These are phyloP conservation scores for Tetracentron sinense DNA, from an alignment of 164 flowering plant species.

Conservation along the genomic window DNA sequence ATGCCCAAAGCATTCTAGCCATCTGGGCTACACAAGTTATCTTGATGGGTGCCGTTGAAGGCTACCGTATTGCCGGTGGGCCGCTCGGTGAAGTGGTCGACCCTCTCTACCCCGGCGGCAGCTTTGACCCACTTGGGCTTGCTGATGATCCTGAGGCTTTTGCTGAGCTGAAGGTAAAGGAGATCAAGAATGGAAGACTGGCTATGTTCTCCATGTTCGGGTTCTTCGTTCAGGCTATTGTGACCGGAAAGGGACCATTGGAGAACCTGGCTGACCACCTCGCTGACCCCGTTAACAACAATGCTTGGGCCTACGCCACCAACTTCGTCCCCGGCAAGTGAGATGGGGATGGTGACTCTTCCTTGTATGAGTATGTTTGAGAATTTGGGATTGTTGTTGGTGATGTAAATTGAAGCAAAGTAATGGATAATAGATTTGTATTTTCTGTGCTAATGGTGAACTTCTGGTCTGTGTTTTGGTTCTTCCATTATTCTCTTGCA, in stretches of 20 bases:
- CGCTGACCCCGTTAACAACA: slow-evolving; percentile 45
- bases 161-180: slow-evolving; percentile 37
- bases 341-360: not conserved
- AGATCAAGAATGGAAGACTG: slow-evolving; percentile 37
- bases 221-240: slow-evolving; percentile 42
- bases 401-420: slow-evolving; percentile 5
- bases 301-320: slow-evolving; percentile 44
- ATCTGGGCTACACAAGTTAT: slow-evolving; percentile 36
- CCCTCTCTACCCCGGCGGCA: no score
- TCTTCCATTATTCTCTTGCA: not conserved
- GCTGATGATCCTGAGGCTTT: slow-evolving; percentile 42
- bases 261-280: slow-evolving; percentile 47
- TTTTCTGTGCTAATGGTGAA: not conserved
- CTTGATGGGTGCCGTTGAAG: slow-evolving; percentile 40
- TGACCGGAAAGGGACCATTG: slow-evolving; percentile 41
- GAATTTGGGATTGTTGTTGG: not conserved
- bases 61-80: slow-evolving; percentile 43
- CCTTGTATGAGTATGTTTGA: slow-evolving; percentile 10
- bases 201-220: slow-evolving; percentile 45
- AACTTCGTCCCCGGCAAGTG: slow-evolving; percentile 41
- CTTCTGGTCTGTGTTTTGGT: not conserved
- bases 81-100: slow-evolving; percentile 37
- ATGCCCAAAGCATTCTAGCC: slow-evolving; percentile 47
- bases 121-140: no score
- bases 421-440: slow-evolving; percentile 4